Conservation (phyloP, 495 filamentous ascomycete species). For the Aspergillus diversus region DNA sequence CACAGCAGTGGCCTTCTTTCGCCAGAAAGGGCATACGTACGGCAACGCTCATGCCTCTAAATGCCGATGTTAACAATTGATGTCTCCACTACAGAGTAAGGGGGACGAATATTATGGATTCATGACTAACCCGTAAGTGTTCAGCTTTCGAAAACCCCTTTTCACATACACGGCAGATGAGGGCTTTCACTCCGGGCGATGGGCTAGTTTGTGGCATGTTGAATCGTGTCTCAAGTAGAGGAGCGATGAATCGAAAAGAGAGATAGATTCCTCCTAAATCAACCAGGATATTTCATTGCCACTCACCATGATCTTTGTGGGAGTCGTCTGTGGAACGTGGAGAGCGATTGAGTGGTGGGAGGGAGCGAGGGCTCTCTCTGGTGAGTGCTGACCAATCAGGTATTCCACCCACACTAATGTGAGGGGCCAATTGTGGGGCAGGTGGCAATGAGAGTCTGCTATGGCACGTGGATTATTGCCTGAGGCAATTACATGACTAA, state of each 20-base stretch:
- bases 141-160: constrained; percentile 52
- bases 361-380: too few species aligned
- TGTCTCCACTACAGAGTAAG: constrained; percentile 28
- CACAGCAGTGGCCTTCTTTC: constrained; percentile 12
- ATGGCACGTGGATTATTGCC: constrained; percentile 6
- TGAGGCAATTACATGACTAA: not conserved
- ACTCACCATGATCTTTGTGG: too few species aligned
- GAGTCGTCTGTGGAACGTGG: not conserved
- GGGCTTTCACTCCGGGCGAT: constrained; percentile 32
- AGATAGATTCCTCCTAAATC: not conserved
- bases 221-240: not conserved
- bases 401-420: not conserved
- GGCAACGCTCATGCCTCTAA: constrained; percentile 54
- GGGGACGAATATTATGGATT: constrained; percentile 6
- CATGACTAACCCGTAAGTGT: constrained; percentile 43
- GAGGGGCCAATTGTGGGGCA: constrained; percentile 10
- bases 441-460: not conserved
- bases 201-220: constrained; percentile 23
- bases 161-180: constrained; percentile 47
- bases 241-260: constrained; percentile 2
- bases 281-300: too few species aligned
- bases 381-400: not conserved
- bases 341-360: not conserved
- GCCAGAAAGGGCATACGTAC: constrained; percentile 33
- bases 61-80: constrained; percentile 24